Evolutionary conservation across 192 early-diverging fungal genomes (phyloP).

Genomic region (Gryganskiella cystojenkinii): DNA sequence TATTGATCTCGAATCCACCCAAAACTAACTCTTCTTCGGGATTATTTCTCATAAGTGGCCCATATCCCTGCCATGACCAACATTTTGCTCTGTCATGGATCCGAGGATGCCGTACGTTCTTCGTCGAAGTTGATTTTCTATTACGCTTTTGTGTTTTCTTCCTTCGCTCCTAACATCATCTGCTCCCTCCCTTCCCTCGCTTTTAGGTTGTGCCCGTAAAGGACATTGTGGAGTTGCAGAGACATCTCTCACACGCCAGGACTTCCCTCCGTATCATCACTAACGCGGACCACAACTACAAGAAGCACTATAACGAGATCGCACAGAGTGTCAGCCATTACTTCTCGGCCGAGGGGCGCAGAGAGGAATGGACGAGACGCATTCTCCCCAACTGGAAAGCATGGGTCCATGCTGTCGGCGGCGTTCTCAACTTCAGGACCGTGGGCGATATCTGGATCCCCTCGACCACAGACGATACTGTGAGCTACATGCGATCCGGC

Average conservation of each 20-base stretch:
- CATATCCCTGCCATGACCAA: slow-evolving; percentile 60
- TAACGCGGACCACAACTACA: slow-evolving; percentile 60
- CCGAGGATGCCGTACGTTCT: slow-evolving; percentile 55
- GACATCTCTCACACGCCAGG: slow-evolving; percentile 45
- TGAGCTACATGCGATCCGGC: slow-evolving; percentile 58
- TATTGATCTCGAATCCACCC: not conserved
- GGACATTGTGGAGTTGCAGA: slow-evolving; percentile 55
- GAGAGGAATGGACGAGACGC: slow-evolving; percentile 26
- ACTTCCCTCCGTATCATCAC: slow-evolving; percentile 54
- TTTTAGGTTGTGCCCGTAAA: slow-evolving; percentile 59
- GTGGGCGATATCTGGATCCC: slow-evolving; percentile 64
- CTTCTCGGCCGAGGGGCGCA: slow-evolving; percentile 49
- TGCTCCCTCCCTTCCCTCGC: too few species aligned
- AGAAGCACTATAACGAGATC: slow-evolving; percentile 47
- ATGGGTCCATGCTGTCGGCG: slow-evolving; percentile 58
- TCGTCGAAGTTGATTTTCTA: not conserved
- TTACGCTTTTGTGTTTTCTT: too few species aligned
- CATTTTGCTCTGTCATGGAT: slow-evolving; percentile 64
- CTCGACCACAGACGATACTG: slow-evolving; percentile 44
- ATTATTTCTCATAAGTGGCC: slow-evolving; percentile 32
- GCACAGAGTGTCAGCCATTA: slow-evolving; percentile 41
- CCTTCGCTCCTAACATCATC: too few species aligned
- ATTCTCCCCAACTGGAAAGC: slow-evolving; percentile 44
- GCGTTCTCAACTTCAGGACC: slow-evolving; percentile 68
- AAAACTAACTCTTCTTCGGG: not conserved